A percentile compares a stretch with the other conserved stretches of the same genome.
phyloP scores from a whole-genome alignment of 768 basidiomycete species.

The Mycena vitilis region DNA sequence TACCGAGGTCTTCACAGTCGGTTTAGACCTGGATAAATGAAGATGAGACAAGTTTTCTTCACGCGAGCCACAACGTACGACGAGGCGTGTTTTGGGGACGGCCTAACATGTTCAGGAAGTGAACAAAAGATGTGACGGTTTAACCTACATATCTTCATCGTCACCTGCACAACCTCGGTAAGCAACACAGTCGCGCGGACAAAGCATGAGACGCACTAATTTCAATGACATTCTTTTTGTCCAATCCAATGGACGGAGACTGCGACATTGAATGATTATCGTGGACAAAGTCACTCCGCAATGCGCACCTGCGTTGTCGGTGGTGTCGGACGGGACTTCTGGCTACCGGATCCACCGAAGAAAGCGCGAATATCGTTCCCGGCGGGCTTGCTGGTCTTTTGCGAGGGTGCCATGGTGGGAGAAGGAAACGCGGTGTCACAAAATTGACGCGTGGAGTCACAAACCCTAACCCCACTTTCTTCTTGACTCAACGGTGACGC shows the following conservation, averaged over 20 bases:
- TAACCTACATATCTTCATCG: slow-evolving; percentile 38
- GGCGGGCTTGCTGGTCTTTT: slow-evolving; percentile 27
- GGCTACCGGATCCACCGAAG: slow-evolving; percentile 44
- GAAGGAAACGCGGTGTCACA: slow-evolving; percentile 23
- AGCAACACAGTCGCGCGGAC: background rate
- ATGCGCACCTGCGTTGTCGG: slow-evolving; percentile 19
- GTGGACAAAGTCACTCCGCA: background rate
- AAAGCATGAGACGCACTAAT: slow-evolving; percentile 41
- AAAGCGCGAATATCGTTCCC: slow-evolving; percentile 55
- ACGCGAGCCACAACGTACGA: background rate
- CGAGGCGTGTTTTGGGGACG: background rate
- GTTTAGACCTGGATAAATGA: slow-evolving; percentile 11
- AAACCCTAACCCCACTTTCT: no score
- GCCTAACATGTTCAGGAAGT: slow-evolving; percentile 7
- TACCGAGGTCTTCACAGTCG: slow-evolving; percentile 15
- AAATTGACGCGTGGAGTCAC: slow-evolving; percentile 28
- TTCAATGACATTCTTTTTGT: slow-evolving; percentile 42
- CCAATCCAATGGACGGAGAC: slow-evolving; percentile 10
- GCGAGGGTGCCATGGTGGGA: slow-evolving; percentile 27
- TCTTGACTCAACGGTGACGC: no score
- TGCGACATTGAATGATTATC: background rate
- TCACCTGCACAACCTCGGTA: slow-evolving; percentile 29
- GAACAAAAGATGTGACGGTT: background rate
- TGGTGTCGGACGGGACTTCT: slow-evolving; percentile 18
- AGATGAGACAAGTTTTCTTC: background rate